phyloP scores from a whole-genome alignment of 805 yeast genomes.

The Debaryomyces tyrocola region DNA sequence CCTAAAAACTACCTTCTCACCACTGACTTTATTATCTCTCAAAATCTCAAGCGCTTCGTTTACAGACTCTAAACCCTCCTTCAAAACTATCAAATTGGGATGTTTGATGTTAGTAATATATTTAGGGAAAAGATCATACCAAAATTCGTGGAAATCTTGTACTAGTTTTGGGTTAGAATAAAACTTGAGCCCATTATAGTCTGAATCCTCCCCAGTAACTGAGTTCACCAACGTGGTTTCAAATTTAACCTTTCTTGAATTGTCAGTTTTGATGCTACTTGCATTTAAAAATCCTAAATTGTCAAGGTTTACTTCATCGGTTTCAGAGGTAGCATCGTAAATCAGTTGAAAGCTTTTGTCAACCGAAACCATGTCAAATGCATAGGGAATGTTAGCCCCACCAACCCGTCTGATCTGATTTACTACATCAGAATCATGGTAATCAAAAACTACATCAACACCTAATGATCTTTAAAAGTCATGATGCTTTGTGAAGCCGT shows the following conservation, averaged over 20 bases:
- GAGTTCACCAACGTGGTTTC: slow-evolving; percentile 14
- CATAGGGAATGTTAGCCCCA: slow-evolving; percentile 22
- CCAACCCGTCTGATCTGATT: slow-evolving; percentile 20
- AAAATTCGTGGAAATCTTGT: slow-evolving; percentile 16
- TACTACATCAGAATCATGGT: slow-evolving; percentile 22
- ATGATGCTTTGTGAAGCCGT: slow-evolving; percentile 27
- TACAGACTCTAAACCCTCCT: slow-evolving; percentile 24
- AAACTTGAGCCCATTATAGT: slow-evolving; percentile 4
- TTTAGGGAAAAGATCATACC: slow-evolving; percentile 21
- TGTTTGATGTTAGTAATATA: slow-evolving; percentile 15
- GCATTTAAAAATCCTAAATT: slow-evolving; percentile 16
- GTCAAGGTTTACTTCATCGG: slow-evolving; percentile 18
- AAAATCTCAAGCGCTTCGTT: slow-evolving; percentile 39
- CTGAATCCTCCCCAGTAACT: slow-evolving; percentile 10
- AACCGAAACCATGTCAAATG: slow-evolving; percentile 24
- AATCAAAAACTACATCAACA: slow-evolving; percentile 31
- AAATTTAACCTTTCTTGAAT: slow-evolving; percentile 12
- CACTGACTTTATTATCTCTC: slow-evolving; percentile 39
- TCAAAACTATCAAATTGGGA: slow-evolving; percentile 23
- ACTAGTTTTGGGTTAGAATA: slow-evolving; percentile 9
- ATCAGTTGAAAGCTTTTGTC: slow-evolving; percentile 22
- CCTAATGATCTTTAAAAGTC: slow-evolving; percentile 25
- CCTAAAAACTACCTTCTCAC: slow-evolving; percentile 45
- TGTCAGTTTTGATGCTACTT: slow-evolving; percentile 6
- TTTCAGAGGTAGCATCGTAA: slow-evolving; percentile 24